Evolutionary conservation across 305 asterid species (phyloP).

Genomic region (Rubia balearica): DNA sequence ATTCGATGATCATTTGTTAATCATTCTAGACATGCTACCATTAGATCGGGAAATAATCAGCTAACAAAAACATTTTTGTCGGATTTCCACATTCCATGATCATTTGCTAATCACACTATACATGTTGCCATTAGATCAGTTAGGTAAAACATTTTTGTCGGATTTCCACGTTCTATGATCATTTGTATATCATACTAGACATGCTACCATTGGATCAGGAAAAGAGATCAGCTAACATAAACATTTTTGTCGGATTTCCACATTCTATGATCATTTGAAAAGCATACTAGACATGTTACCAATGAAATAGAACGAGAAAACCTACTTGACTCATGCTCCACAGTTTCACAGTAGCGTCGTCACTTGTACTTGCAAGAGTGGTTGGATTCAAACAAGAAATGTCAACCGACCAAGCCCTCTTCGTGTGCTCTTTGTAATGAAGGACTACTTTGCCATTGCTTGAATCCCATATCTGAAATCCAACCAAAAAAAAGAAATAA

Average conservation of each 20-base stretch:
- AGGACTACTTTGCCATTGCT: conserved; percentile 39
- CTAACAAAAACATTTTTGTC: background rate
- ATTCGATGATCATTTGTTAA: background rate
- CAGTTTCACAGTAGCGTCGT: conserved; percentile 52
- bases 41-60: conserved; percentile 19
- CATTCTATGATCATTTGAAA: background rate
- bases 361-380: conserved; percentile 61
- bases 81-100: background rate
- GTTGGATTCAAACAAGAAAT: conserved; percentile 51
- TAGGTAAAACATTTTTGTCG: background rate
- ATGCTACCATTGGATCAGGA: no score
- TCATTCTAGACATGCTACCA: background rate
- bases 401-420: conserved; percentile 67
- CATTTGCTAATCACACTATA: background rate
- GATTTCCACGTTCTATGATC: no score
- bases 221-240: conserved; percentile 20
- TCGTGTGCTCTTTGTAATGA: conserved; percentile 37
- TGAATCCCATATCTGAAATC: conserved; percentile 78
- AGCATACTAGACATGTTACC: background rate
- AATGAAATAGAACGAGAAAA: conserved; percentile 5
- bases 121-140: no score
- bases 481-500: conserved; percentile 16
- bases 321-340: conserved; percentile 66
- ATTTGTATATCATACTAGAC: no score
- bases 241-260: background rate